Evolutionary conservation across 352 stramenopile genomes (phyloP), one percentile per base, ranked within the genome.

Genomic region (Plasmopara viticola): DNA sequence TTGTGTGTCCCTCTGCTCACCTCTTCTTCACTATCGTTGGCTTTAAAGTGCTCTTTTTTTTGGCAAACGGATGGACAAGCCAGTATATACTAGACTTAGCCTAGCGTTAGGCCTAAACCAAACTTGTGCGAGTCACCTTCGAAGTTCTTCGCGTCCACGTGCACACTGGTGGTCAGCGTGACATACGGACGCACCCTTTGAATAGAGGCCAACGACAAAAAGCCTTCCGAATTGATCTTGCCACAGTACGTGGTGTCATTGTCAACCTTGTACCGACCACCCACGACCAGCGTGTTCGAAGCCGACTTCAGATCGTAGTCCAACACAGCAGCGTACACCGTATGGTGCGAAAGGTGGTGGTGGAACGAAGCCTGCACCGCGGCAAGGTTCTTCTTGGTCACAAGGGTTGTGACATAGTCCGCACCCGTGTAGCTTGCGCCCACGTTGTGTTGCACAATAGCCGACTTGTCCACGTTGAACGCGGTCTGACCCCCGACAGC

Each of bases 121-220:
- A 95, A 95, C 79, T 95, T 95, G 79, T 95, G 84, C 53, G 81
- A 78, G 51, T 95, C 84, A 50, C 84, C 82, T 59, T 95, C 82
- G 53, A 95, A 93, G 78, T 95, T 93, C 84, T 95, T 95, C 53
- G 83, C 84, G 62, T 95, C 84, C 38, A 95, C 86, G 70, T 91
- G 81, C 47, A 81, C 81, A 49, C 76, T 90, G 33, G 83, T 93
- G 54, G 82, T 86, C 40, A 95, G 68, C 66, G 76, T 70, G 58
- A 93, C 58, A 70, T 88, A 91, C 34, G 82, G 80, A 48, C 80
- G 81, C 35, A 95, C 83, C 79, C 92, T 95, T 66, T 92, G 79
- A 44, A 93, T 68, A 44, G 88, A 69, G 50, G 81, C 80, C 49
- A 95, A 64, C 48, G 84, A 95, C 45, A 95, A 74, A 67, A 90